Base-by-base conservation (phyloP, 2,329 filamentous ascomycete genomes). In the Fusarium verticillioides region DNA sequence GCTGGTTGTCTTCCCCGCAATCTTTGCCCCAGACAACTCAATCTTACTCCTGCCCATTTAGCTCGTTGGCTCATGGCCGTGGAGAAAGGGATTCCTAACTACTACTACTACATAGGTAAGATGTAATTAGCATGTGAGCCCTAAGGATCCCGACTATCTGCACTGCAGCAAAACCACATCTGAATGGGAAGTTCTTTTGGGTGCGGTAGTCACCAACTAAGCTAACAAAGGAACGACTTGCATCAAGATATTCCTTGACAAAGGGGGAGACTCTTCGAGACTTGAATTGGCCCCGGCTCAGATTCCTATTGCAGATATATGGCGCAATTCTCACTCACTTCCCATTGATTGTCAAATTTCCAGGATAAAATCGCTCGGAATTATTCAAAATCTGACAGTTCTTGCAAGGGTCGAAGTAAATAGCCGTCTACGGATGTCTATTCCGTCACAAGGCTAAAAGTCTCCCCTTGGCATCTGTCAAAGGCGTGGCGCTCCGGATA, bases 271-370 rank as follows among this genome's bases (percentile, higher is more conserved):
- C 30, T 32, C 32, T 54, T 58, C 23, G 18, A 40, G 63, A 10
- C 36, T 23, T 36, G 44, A 32, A 39, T 34, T 46, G 16, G 47
- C 47, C 21, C 46, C 63, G 59, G 71, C 50, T 64, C 43, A 54
- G 42, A 69, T 73, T 26, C 71, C 71, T 67, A 59, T 74, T 64
- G 39, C 36, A 70, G 71, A 28, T 57, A 43, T 61, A 36, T 59
- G 44, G 56, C 58, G 67, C 43, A n/a, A 40, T 47, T 32, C 32
- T 61, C 26, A 58, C 39, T 58, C 44, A n/a, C 44, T 23, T 40
- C 28, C 32, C 36, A 47, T 46, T 44, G 23, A n/a, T 39, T 72
- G 36, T 56, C 37, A 63, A 68, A 56, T 49, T 49, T 37, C 50
- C 26, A 59, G 40, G 40, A 34, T 32, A 23, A 47, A 59, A 59